Conservation (phyloP, 2,329 filamentous ascomycete species). For the Aspergillus felis region DNA sequence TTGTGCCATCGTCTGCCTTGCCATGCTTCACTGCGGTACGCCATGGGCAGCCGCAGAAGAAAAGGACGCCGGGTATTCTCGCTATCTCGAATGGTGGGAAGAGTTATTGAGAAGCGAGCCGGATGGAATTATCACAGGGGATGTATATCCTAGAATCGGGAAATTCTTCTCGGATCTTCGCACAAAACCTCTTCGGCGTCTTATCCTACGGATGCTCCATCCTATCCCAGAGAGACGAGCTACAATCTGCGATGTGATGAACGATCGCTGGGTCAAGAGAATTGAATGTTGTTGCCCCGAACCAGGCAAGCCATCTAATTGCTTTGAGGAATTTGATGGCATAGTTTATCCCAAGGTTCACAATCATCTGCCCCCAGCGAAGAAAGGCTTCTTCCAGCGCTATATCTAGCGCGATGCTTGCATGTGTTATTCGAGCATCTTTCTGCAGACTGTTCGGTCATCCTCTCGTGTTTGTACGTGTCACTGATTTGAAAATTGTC, state of each 20-base stretch:
- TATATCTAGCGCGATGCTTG: slow-evolving; percentile 13
- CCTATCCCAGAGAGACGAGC: slow-evolving; percentile 69
- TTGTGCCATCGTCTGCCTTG: slow-evolving; percentile 76
- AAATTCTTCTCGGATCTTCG: slow-evolving; percentile 60
- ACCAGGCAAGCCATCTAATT: not conserved
- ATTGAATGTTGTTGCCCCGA: slow-evolving; percentile 74
- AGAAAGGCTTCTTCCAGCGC: slow-evolving; percentile 24
- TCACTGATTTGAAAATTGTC: not conserved
- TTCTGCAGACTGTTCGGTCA: slow-evolving; percentile 7
- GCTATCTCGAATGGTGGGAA: slow-evolving; percentile 64
- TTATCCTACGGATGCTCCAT: slow-evolving; percentile 78
- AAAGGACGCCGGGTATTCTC: slow-evolving; percentile 58
- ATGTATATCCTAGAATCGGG: slow-evolving; percentile 62
- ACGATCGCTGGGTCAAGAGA: slow-evolving; percentile 67
- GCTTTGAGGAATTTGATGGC: not conserved
- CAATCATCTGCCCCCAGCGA: slow-evolving; percentile 29
- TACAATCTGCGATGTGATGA: slow-evolving; percentile 64
- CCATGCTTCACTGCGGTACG: slow-evolving; percentile 66
- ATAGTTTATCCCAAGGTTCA: slow-evolving; percentile 14
- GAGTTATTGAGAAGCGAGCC: slow-evolving; percentile 60
- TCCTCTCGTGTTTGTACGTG: not conserved
- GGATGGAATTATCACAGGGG: slow-evolving; percentile 51
- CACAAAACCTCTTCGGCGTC: slow-evolving; percentile 53
- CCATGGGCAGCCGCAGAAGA: slow-evolving; percentile 69
- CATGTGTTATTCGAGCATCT: slow-evolving; percentile 21